Evolutionary conservation across 2,329 filamentous ascomycete genomes (phyloP).

Genomic region (Aspergillus alliaceus): DNA sequence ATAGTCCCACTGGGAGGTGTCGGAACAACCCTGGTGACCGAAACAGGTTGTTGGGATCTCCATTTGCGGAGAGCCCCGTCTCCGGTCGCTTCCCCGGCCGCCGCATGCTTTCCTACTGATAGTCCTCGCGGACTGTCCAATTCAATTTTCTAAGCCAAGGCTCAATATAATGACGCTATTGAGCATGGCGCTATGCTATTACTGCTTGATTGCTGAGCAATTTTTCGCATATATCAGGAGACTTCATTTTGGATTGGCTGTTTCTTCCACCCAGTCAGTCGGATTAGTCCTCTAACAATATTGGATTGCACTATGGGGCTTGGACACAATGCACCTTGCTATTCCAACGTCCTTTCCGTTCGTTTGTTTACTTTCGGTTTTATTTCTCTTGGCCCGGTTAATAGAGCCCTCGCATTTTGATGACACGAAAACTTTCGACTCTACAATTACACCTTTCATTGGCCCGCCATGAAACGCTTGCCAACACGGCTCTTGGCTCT

Average conservation of each 20-base stretch:
- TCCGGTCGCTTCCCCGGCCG: slow-evolving; percentile 39
- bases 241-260: neutral
- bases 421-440: slow-evolving; percentile 2
- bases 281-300: neutral
- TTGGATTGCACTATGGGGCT: neutral
- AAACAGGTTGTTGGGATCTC: slow-evolving; percentile 33
- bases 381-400: slow-evolving; percentile 4
- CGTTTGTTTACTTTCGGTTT: slow-evolving; percentile 17
- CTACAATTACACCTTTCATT: neutral
- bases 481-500: neutral
- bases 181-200: slow-evolving; percentile 1
- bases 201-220: neutral
- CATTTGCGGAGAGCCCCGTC: slow-evolving; percentile 36
- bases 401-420: slow-evolving; percentile 9
- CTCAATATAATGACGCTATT: slow-evolving; percentile 20
- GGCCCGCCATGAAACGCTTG: neutral
- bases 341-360: slow-evolving; percentile 16
- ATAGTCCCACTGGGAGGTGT: slow-evolving; percentile 59
- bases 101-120: slow-evolving; percentile 46
- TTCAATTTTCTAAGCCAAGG: slow-evolving; percentile 12
- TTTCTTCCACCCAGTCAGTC: neutral
- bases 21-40: slow-evolving; percentile 35
- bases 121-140: neutral
- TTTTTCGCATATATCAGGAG: neutral
- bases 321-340: neutral